phyloP scores from a whole-genome alignment of 2,329 filamentous ascomycete species.

The Fragosphaeria purpurea region DNA sequence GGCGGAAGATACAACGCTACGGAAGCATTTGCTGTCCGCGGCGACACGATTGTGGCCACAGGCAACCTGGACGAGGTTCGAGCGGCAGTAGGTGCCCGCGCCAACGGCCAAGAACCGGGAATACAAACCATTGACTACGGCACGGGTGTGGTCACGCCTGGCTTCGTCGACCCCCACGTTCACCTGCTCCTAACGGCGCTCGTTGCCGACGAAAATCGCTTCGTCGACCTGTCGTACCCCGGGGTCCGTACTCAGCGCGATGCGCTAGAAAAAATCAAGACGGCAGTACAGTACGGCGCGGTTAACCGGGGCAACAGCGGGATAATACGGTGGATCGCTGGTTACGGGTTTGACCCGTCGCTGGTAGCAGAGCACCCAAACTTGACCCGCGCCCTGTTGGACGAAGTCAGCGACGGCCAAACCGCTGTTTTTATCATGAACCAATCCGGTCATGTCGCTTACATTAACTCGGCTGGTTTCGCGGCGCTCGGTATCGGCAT shows the following conservation, averaged over 20 bases:
- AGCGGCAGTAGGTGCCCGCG: neutral
- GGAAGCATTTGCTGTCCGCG: slow-evolving; percentile 5
- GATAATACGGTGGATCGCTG: slow-evolving; percentile 3
- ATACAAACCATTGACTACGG: slow-evolving; percentile 4
- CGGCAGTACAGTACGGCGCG: neutral
- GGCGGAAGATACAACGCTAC: slow-evolving; percentile 3
- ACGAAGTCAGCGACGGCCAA: slow-evolving; percentile 33
- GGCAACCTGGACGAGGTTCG: slow-evolving; percentile 3
- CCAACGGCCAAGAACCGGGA: neutral
- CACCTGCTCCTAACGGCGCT: slow-evolving; percentile 8
- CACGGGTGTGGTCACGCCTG: slow-evolving; percentile 1
- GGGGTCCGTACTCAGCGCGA: slow-evolving; percentile 1
- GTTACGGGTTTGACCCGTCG: slow-evolving; percentile 9
- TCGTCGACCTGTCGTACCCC: slow-evolving; percentile 7
- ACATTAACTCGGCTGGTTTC: slow-evolving; percentile 5
- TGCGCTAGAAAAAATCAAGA: slow-evolving; percentile 1
- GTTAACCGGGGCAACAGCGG: neutral
- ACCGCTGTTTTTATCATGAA: slow-evolving; percentile 6
- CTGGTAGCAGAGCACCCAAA: slow-evolving; percentile 10
- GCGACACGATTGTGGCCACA: slow-evolving; percentile 4
- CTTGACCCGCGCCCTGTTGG: slow-evolving; percentile 32
- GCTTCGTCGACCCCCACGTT: slow-evolving; percentile 9
- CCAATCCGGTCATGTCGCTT: slow-evolving; percentile 9
- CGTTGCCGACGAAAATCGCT: neutral
- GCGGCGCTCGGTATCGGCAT: slow-evolving; percentile 1